Conservation (phyloP, 163 green algal genomes). For the Prototheca wickerhamii region DNA sequence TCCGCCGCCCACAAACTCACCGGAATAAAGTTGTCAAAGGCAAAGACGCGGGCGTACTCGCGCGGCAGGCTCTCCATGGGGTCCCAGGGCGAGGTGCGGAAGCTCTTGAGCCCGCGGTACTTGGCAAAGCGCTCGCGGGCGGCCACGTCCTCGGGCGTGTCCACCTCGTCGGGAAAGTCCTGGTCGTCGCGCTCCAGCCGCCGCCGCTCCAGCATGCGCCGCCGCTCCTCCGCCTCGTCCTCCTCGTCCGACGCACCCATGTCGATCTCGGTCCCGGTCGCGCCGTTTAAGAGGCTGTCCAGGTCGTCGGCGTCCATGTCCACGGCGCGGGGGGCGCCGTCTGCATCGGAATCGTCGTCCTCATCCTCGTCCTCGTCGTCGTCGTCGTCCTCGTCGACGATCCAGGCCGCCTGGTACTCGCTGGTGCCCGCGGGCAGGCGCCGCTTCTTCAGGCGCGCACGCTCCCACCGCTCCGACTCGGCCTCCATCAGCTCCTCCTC, state of each 20-base stretch:
- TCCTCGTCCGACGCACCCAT: constrained; percentile 21
- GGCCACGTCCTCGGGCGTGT: constrained; percentile 53
- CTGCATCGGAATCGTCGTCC: constrained; percentile 22
- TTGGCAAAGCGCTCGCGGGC: constrained; percentile 63
- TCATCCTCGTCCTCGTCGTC: constrained; percentile 34
- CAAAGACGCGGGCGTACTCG: constrained; percentile 87
- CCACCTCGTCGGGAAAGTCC: constrained; percentile 78
- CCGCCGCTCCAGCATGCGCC: constrained; percentile 10
- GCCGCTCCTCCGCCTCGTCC: constrained; percentile 15
- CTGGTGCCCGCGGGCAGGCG: constrained; percentile 59
- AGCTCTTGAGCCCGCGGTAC: constrained; percentile 82
- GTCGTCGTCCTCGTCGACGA: constrained; percentile 57
- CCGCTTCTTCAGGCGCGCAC: constrained; percentile 19
- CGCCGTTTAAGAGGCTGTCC: not conserved
- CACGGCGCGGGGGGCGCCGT: constrained; percentile 32
- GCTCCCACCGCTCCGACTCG: constrained; percentile 12
- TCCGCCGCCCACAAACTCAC: constrained; percentile 14
- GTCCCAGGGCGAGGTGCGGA: constrained; percentile 81
- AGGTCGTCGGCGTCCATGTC: constrained; percentile 7
- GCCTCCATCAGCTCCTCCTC: constrained; percentile 49
- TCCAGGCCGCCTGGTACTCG: constrained; percentile 90
- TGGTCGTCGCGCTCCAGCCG: constrained; percentile 50
- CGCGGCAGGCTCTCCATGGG: constrained; percentile 70
- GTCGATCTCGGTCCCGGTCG: not conserved
- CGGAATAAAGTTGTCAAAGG: constrained; percentile 86